A percentile compares a stretch with the other conserved stretches of the same genome.
These are phyloP conservation scores for Pseudocercospora fijiensis DNA, from an alignment of 2,329 filamentous ascomycete genomes.

Conservation along the genomic window DNA sequence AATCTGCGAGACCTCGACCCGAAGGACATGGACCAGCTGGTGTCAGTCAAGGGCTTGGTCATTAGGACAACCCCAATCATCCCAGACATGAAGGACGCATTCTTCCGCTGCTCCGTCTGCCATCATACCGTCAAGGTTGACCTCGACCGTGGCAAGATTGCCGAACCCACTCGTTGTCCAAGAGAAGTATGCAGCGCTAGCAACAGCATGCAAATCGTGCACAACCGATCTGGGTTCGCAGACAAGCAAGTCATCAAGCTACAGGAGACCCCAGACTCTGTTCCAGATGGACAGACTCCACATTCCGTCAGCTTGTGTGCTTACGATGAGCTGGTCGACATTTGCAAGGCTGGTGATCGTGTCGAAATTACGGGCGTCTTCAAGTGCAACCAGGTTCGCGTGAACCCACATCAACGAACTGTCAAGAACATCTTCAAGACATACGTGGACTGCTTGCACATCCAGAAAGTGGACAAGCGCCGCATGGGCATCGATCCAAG, in stretches of 20 bases:
- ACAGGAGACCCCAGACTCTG: constrained; percentile 92
- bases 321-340: constrained; percentile 94
- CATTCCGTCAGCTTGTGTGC: constrained; percentile 95
- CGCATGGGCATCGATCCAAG: constrained; percentile 87
- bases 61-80: constrained; percentile 96
- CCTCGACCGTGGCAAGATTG: constrained; percentile 93
- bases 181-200: constrained; percentile 75
- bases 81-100: constrained; percentile 98
- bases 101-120: constrained; percentile 93
- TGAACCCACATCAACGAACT: constrained; percentile 88
- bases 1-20: constrained; percentile 95
- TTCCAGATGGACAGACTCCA: constrained; percentile 93
- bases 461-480: constrained; percentile 95
- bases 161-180: constrained; percentile 87
- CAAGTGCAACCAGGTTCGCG: constrained; percentile 86
- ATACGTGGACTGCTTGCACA: constrained; percentile 90
- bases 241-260: constrained; percentile 99
- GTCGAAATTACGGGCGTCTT: constrained; percentile 97
- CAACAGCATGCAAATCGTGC: constrained; percentile 97
- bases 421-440: constrained; percentile 98
- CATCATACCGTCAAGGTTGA: constrained; percentile 87
- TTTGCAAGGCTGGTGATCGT: constrained; percentile 96
- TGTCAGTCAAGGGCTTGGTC: constrained; percentile 92
- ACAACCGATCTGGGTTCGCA: constrained; percentile 91
- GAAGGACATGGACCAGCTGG: constrained; percentile 91